A percentile compares a stretch with the other conserved stretches of the same genome.
Evolutionary conservation across 2,329 filamentous ascomycete genomes (phyloP).

Genomic region (Diplodia sapinea): DNA sequence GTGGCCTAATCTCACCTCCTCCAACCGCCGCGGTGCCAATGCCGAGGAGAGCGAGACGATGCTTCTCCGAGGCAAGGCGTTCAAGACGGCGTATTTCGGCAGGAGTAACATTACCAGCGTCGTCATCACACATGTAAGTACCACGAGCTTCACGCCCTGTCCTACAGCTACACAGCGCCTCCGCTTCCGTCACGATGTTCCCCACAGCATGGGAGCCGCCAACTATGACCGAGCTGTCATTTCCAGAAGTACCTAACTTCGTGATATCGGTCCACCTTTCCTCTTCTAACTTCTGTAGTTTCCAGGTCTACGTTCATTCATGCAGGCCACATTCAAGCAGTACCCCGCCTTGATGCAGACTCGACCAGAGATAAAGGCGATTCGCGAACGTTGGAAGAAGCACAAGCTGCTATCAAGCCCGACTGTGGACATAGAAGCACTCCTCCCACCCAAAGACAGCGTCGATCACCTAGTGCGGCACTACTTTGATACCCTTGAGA

Average conservation of each 20-base stretch:
- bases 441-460: slow-evolving; percentile 17
- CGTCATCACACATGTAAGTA: slow-evolving; percentile 43
- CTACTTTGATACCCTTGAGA: slow-evolving; percentile 28
- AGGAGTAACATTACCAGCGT: slow-evolving; percentile 48
- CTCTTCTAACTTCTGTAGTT: slow-evolving; percentile 39
- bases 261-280: background rate
- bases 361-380: slow-evolving; percentile 44
- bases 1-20: slow-evolving; percentile 33
- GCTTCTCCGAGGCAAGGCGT: slow-evolving; percentile 51
- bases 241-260: background rate
- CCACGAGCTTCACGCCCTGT: background rate
- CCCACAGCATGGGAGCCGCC: background rate
- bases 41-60: slow-evolving; percentile 43
- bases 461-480: slow-evolving; percentile 27
- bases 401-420: background rate
- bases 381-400: slow-evolving; percentile 33
- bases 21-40: slow-evolving; percentile 2
- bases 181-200: slow-evolving; percentile 14
- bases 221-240: background rate
- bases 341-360: slow-evolving; percentile 42
- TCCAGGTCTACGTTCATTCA: slow-evolving; percentile 41
- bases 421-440: background rate
- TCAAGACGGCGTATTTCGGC: slow-evolving; percentile 55
- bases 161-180: background rate
- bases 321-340: slow-evolving; percentile 35